These are phyloP conservation scores for Beauveria sp. DNA, from an alignment of 2,329 filamentous ascomycete genomes.

Conservation along the genomic window DNA sequence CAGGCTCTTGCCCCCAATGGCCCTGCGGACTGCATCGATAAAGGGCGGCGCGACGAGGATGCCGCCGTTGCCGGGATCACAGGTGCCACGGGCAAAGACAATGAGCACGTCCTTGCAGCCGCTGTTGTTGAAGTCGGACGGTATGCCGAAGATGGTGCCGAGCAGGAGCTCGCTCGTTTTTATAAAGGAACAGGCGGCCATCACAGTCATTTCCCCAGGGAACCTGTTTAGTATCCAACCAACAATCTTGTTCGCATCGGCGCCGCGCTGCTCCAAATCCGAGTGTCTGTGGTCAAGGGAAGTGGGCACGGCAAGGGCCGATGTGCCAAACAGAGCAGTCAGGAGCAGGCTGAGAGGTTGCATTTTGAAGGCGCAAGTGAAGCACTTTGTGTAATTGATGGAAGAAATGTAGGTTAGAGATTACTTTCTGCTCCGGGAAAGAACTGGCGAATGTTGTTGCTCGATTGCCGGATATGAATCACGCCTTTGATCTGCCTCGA, in stretches of 20 bases:
- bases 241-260: constrained; percentile 6
- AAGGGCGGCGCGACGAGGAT: constrained; percentile 22
- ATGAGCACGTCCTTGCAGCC: constrained; percentile 21
- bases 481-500: too few relatives aligned
- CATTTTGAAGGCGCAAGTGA: neutral
- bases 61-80: constrained; percentile 23
- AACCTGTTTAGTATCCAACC: constrained; percentile 10
- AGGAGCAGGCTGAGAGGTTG: neutral
- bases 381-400: neutral
- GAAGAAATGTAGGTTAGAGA: too few relatives aligned
- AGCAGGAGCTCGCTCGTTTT: constrained; percentile 12
- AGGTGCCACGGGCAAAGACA: constrained; percentile 24
- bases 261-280: neutral
- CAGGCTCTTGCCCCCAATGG: constrained; percentile 13
- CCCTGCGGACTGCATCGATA: constrained; percentile 16
- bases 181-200: constrained; percentile 14
- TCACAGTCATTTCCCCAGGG: constrained; percentile 12
- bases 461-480: neutral
- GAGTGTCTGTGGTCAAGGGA: neutral
- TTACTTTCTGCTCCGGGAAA: neutral
- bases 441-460: neutral
- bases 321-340: constrained; percentile 1
- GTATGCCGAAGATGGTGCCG: constrained; percentile 13
- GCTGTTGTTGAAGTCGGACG: constrained; percentile 11
- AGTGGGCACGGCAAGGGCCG: constrained; percentile 4